These are phyloP conservation scores for Fusarium compactum DNA, from an alignment of 2,329 filamentous ascomycete genomes.

Conservation along the genomic window DNA sequence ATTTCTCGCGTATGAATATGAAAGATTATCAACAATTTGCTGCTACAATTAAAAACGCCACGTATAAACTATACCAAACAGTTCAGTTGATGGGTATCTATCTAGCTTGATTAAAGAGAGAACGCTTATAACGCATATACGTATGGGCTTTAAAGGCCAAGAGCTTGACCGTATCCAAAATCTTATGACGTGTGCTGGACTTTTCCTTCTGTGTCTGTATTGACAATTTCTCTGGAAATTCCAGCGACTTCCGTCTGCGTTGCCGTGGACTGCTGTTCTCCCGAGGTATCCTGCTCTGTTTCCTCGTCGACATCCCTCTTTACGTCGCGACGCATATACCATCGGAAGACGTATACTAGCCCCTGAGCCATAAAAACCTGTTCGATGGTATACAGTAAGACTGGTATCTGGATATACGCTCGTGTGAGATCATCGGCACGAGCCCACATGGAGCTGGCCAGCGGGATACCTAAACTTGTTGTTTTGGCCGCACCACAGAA, in stretches of 20 bases:
- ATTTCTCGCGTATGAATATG: slow-evolving; percentile 9
- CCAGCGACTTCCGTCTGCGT: neutral
- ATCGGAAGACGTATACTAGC: slow-evolving; percentile 61
- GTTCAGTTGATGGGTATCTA: neutral
- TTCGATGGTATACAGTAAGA: slow-evolving; percentile 72
- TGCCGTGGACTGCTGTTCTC: slow-evolving; percentile 5
- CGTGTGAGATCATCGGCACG: slow-evolving; percentile 65
- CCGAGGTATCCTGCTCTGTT: slow-evolving; percentile 8
- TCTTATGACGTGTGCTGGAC: neutral
- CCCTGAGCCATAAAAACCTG: slow-evolving; percentile 63
- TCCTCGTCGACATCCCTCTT: slow-evolving; percentile 45
- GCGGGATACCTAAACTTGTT: slow-evolving; percentile 75
- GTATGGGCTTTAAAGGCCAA: neutral
- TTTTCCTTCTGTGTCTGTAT: slow-evolving; percentile 11
- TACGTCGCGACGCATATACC: slow-evolving; percentile 53
- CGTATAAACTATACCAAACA: neutral
- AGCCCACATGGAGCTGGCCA: slow-evolving; percentile 76
- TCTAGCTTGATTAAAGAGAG: neutral
- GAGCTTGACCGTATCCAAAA: neutral
- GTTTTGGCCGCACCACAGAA: slow-evolving; percentile 82
- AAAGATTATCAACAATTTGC: neutral
- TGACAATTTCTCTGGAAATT: neutral
- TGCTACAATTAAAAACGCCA: neutral
- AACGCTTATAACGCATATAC: neutral
- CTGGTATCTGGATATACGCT: slow-evolving; percentile 72